Base-by-base conservation (phyloP, 495 filamentous ascomycete genomes). In the Hyaloscypha variabilis region DNA sequence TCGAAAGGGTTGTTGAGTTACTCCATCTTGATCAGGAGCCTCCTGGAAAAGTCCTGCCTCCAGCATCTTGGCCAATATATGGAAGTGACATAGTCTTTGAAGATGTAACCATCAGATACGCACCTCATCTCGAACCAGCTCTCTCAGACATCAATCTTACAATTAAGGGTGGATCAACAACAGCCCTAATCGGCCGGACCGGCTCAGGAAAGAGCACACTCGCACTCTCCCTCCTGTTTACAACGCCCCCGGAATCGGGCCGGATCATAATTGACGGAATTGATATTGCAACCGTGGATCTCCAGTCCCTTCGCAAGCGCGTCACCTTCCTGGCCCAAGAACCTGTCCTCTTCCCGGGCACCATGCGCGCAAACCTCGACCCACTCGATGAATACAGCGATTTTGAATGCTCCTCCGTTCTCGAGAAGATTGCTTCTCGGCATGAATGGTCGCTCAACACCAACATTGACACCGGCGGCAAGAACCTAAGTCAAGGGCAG, bases 1-100 rank as follows among this genome's bases (percentile, higher is more conserved):
- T 96, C 2, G 92, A 96, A 75, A 83, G 92, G 28, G 84, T 96
- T 3, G 86, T 93, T 28, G 91, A 95, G 69, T 78, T 94, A 0
- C 80, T 93, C 2, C 81, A 89, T 62, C 81, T 94, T 2, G 90
- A 92, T 42, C 85, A 90, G 71, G 92, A 96, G 74, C 78, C 86
- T 0, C 76, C 76, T 3, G 91, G 91, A 8, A 80, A 83, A 3
- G 73, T 90, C 17, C 69, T 82, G 6, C 91, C 92, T 1, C 90
- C 92, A 23, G 86, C 88, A 0, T 81, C 79, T n/a, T 96, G 92
- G 92, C 91, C 92, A 6, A 79, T 75, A 3, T 88, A 83, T 65
- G 77, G 79, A 26, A 87, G 87, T 53, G 88, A 90, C 71, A 90
- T 96, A 62, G 76, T 84, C 28, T 94, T 96, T 66, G 84, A 93